Percentiles rank a stretch among this genome's conserved stretches.
phyloP scores from a whole-genome alignment of 2,329 filamentous ascomycete species.

The Pseudodiploospora longispora region DNA sequence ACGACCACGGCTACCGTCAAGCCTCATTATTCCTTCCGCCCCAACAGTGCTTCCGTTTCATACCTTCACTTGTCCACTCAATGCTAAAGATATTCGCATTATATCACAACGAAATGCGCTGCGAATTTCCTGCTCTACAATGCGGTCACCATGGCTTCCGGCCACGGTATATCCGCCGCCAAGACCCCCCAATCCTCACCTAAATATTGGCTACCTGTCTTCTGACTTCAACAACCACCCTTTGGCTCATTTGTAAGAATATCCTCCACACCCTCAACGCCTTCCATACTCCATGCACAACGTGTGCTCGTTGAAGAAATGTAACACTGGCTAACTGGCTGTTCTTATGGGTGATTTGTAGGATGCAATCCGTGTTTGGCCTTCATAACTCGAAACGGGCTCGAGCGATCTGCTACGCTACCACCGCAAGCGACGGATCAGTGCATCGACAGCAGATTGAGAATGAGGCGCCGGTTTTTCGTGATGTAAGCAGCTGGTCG shows the following conservation, averaged over 20 bases:
- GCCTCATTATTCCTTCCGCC: conserved; percentile 71
- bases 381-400: conserved; percentile 68
- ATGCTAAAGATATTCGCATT: conserved; percentile 80
- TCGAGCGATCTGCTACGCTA: conserved; percentile 91
- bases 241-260: conserved; percentile 71
- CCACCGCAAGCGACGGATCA: conserved; percentile 83
- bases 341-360: conserved; percentile 16
- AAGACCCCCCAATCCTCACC: conserved; percentile 65
- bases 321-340: neutral
- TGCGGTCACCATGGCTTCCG: conserved; percentile 82
- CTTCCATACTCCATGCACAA: neutral
- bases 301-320: neutral
- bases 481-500: conserved; percentile 80
- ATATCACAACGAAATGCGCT: conserved; percentile 94
- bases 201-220: conserved; percentile 94
- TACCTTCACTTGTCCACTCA: conserved; percentile 91
- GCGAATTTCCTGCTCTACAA: conserved; percentile 83
- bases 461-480: conserved; percentile 81
- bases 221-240: conserved; percentile 99
- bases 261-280: neutral
- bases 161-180: conserved; percentile 76
- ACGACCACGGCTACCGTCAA: conserved; percentile 64
- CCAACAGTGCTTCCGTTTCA: conserved; percentile 96
- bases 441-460: conserved; percentile 89
- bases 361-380: conserved; percentile 97